Conservation (phyloP, 805 yeast genomes). For the Ogataea neopini region DNA sequence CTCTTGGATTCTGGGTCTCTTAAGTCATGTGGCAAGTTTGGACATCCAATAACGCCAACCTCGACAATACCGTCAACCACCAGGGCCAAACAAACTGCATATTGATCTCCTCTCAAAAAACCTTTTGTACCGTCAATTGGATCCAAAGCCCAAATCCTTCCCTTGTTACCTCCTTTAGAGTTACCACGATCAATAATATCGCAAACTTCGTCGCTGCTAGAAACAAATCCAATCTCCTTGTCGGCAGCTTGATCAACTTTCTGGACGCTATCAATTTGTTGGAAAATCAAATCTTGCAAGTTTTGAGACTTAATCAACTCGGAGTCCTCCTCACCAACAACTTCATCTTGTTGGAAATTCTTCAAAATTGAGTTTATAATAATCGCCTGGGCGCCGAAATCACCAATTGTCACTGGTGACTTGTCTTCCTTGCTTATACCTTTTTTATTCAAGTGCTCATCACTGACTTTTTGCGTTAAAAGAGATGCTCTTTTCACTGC, state of each 20-base stretch:
- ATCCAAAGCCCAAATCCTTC: conserved; percentile 95
- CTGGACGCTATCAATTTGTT: conserved; percentile 58
- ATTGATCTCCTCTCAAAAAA: conserved; percentile 92
- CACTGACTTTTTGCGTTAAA: conserved; percentile 66
- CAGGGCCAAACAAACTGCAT: conserved; percentile 91
- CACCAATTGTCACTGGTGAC: conserved; percentile 96
- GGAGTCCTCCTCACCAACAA: conserved; percentile 95
- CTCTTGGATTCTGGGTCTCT: conserved; percentile 38
- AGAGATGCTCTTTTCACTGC: conserved; percentile 89
- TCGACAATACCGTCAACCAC: conserved; percentile 83
- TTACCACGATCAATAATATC: conserved; percentile 77
- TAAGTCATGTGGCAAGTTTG: conserved; percentile 69
- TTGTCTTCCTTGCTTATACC: conserved; percentile 79
- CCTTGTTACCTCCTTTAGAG: conserved; percentile 73
- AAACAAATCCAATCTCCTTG: conserved; percentile 43
- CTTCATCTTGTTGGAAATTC: conserved; percentile 80
- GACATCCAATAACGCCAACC: conserved; percentile 95
- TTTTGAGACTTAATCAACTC: conserved; percentile 56
- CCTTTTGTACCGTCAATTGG: conserved; percentile 99
- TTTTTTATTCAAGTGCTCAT: conserved; percentile 48
- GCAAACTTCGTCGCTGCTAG: conserved; percentile 50
- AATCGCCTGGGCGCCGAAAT: conserved; percentile 93
- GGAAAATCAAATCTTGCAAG: conserved; percentile 57
- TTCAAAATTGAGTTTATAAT: conserved; percentile 78
- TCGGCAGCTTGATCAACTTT: conserved; percentile 37